phyloP scores from a whole-genome alignment of 352 stramenopile species.

The Globisporangium takayamanum region DNA sequence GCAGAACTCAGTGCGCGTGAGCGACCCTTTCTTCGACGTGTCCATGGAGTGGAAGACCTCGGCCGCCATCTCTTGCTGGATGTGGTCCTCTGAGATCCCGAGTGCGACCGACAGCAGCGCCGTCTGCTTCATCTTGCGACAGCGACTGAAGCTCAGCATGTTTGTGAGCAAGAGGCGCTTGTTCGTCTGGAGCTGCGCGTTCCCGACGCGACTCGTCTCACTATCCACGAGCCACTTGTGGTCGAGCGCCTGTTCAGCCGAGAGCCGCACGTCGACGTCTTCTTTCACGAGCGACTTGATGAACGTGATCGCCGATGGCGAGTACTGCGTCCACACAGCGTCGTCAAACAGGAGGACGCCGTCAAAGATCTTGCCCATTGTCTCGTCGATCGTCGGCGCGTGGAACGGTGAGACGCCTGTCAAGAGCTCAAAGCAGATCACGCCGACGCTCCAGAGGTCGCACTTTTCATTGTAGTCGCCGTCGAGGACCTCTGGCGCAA shows the following conservation, averaged over 20 bases:
- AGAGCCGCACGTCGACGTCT: conserved; percentile 53
- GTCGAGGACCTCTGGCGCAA: conserved; percentile 75
- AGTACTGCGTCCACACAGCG: conserved; percentile 55
- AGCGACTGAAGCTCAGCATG: conserved; percentile 72
- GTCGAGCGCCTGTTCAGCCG: conserved; percentile 54
- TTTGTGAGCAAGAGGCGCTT: conserved; percentile 68
- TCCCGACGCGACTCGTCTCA: conserved; percentile 18
- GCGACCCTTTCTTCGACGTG: conserved; percentile 68
- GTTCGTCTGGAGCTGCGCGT: conserved; percentile 37
- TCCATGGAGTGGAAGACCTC: conserved; percentile 88
- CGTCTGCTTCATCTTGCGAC: conserved; percentile 70
- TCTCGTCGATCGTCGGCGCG: conserved; percentile 59
- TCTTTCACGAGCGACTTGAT: conserved; percentile 79
- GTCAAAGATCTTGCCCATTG: conserved; percentile 82
- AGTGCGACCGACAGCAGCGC: conserved; percentile 66
- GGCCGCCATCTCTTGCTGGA: conserved; percentile 69
- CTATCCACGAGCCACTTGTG: conserved; percentile 52
- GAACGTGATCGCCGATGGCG: conserved; percentile 58
- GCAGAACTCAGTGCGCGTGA: conserved; percentile 93
- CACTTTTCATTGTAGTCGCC: conserved; percentile 81
- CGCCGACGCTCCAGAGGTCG: conserved; percentile 73
- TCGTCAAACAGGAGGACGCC: conserved; percentile 68
- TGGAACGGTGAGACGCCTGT: conserved; percentile 67
- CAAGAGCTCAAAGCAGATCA: conserved; percentile 75
- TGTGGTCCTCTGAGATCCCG: conserved; percentile 62